Evolutionary conservation across 192 early-diverging fungal genomes (phyloP).

Genomic region (Gigaspora rosea): DNA sequence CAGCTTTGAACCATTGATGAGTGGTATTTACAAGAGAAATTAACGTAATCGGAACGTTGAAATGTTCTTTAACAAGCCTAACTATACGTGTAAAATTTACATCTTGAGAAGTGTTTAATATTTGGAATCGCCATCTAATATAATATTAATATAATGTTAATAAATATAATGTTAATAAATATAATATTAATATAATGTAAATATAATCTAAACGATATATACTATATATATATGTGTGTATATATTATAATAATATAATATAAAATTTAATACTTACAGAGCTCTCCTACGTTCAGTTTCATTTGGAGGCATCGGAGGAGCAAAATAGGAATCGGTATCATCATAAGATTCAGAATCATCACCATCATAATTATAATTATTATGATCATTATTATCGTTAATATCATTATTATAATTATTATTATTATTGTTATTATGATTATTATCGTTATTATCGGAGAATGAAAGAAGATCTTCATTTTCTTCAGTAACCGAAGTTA

Average conservation of each 20-base stretch:
- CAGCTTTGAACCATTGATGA: conserved; percentile 32
- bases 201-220: too few species aligned
- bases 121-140: conserved; percentile 14
- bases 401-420: too few species aligned
- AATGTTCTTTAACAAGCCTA: conserved; percentile 6
- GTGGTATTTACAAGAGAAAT: conserved; percentile 26
- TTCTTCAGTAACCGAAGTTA: too few species aligned
- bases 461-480: not conserved
- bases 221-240: too few species aligned
- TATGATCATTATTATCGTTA: not conserved
- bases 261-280: not conserved
- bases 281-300: conserved; percentile 18
- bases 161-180: too few species aligned
- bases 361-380: not conserved
- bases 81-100: conserved; percentile 36
- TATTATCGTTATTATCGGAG: too few species aligned
- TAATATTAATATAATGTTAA: too few species aligned
- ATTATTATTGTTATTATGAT: too few species aligned
- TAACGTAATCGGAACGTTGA: conserved; percentile 19
- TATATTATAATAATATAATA: too few species aligned
- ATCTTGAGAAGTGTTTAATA: conserved; percentile 28
- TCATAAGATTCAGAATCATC: not conserved
- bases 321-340: not conserved
- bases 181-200: too few species aligned
- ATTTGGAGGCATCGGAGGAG: conserved; percentile 11